Conservation (phyloP, 176 grass and related monocot genomes). For the Avena eriantha region DNA sequence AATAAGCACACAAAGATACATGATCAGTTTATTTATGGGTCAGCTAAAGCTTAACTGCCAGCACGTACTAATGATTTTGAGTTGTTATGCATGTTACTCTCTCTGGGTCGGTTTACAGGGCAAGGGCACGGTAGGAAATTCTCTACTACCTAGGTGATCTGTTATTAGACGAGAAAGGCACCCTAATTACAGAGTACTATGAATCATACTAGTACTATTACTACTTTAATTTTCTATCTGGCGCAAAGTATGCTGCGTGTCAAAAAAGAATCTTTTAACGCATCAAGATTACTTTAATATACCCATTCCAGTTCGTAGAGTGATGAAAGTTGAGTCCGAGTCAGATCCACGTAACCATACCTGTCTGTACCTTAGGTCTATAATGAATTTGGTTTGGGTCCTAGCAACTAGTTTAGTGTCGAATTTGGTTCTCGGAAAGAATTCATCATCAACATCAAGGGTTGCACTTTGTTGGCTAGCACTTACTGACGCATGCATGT, state of each 20-base stretch:
- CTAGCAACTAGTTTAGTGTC: conserved; percentile 29
- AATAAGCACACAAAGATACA: conserved; percentile 20
- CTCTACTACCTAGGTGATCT: no score
- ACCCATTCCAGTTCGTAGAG: conserved; percentile 27
- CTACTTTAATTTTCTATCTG: conserved; percentile 26
- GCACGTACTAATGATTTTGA: conserved; percentile 25
- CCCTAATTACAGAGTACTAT: no score
- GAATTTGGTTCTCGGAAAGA: conserved; percentile 25
- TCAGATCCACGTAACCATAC: conserved; percentile 44
- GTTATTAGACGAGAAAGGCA: no score
- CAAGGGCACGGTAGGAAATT: no score
- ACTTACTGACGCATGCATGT: not conserved
- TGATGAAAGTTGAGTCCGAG: conserved; percentile 48
- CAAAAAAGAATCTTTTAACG: conserved; percentile 33
- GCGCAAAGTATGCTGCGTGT: conserved; percentile 24
- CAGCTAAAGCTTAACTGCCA: conserved; percentile 5
- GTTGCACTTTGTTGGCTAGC: not conserved
- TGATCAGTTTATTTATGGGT: conserved; percentile 26
- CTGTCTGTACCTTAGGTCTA: not conserved
- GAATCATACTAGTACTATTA: not conserved
- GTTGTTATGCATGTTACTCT: not conserved
- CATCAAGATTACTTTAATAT: not conserved
- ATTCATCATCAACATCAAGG: not conserved
- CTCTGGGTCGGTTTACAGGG: no score
- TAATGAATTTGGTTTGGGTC: conserved; percentile 28